phyloP scores from a whole-genome alignment of 176 grass and related monocot species.

The Ampelocalamus luodianensis region DNA sequence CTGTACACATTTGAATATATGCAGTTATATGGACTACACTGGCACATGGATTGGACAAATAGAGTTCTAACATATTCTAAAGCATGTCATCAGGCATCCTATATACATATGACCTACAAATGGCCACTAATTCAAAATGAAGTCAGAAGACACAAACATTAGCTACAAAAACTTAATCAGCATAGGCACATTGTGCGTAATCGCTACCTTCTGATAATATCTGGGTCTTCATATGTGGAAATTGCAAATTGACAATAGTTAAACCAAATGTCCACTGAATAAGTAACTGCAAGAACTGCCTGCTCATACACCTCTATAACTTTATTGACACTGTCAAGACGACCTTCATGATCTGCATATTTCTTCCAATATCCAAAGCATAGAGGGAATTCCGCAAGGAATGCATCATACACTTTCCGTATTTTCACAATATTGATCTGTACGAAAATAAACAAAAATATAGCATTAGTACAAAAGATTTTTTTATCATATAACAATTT shows the following conservation, averaged over 20 bases:
- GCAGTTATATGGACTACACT: not conserved
- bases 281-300: slow-evolving; percentile 94
- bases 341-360: slow-evolving; percentile 93
- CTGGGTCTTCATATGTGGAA: slow-evolving; percentile 89
- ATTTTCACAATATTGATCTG: slow-evolving; percentile 84
- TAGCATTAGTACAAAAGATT: slow-evolving; percentile 25
- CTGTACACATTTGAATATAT: not conserved
- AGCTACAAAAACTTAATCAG: not conserved
- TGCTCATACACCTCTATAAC: slow-evolving; percentile 94
- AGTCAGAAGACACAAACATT: slow-evolving; percentile 27
- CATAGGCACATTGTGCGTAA: slow-evolving; percentile 8
- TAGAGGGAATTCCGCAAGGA: slow-evolving; percentile 88
- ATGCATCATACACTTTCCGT: slow-evolving; percentile 90
- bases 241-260: slow-evolving; percentile 92
- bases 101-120: slow-evolving; percentile 26
- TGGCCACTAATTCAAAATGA: slow-evolving; percentile 29
- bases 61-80: slow-evolving; percentile 29
- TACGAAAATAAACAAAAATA: slow-evolving; percentile 6
- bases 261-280: slow-evolving; percentile 99
- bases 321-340: slow-evolving; percentile 68
- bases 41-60: not conserved
- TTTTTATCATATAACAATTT: not conserved
- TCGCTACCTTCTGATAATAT: slow-evolving; percentile 86
- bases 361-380: slow-evolving; percentile 99
- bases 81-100: slow-evolving; percentile 36